Conservation (phyloP, 2,329 filamentous ascomycete species). For the Dactylellina drechsleri region DNA sequence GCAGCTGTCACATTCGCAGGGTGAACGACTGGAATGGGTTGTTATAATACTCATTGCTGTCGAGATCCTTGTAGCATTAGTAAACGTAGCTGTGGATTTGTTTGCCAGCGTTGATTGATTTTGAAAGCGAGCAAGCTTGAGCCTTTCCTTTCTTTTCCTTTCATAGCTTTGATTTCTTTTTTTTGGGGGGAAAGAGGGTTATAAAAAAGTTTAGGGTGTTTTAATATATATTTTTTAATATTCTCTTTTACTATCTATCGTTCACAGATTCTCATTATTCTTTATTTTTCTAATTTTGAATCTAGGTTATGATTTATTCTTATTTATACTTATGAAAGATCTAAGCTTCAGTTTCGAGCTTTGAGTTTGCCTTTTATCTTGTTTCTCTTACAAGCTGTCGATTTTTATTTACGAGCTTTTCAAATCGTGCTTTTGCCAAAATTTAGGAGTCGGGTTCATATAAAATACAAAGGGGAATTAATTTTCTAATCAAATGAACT, state of each 20-base stretch:
- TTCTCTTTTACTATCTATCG: slow-evolving; percentile 3
- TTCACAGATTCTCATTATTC: background rate
- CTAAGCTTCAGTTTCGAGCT: background rate
- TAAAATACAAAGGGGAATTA: slow-evolving; percentile 2
- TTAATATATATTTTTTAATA: background rate
- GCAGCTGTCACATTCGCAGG: slow-evolving; percentile 91
- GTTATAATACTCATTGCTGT: slow-evolving; percentile 95
- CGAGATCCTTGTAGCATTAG: slow-evolving; percentile 91
- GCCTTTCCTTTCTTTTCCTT: slow-evolving; percentile 5
- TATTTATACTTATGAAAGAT: background rate
- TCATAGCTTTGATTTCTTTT: slow-evolving; percentile 1
- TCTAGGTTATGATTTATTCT: too few relatives aligned
- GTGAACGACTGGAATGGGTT: slow-evolving; percentile 89
- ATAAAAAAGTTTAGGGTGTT: slow-evolving; percentile 22
- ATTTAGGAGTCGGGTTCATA: too few relatives aligned
- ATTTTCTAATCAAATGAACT: too few relatives aligned
- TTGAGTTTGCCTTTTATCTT: background rate
- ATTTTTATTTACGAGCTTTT: slow-evolving; percentile 2
- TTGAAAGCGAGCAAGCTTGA: slow-evolving; percentile 1
- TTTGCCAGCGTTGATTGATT: slow-evolving; percentile 57
- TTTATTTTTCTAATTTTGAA: too few relatives aligned
- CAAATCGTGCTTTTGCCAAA: too few relatives aligned
- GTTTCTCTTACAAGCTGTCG: background rate
- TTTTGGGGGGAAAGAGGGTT: slow-evolving; percentile 5
- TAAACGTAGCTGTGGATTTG: slow-evolving; percentile 95